Evolutionary conservation across 768 basidiomycete genomes (phyloP).

Genomic region (Dioszegia aurantiaca): DNA sequence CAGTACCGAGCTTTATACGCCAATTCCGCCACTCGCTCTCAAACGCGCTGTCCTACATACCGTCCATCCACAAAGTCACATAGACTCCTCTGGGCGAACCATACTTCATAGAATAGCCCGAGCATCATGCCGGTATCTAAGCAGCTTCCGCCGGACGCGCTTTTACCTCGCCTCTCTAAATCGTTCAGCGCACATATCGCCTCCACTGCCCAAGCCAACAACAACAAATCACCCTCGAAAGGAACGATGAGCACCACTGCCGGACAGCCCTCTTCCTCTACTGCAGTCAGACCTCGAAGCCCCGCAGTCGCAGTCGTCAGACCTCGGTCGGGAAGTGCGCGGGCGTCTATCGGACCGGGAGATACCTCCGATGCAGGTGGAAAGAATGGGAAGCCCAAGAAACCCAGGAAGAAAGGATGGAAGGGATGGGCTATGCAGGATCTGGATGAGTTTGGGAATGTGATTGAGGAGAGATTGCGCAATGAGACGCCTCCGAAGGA

Average conservation of each 20-base stretch:
- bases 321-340: neutral
- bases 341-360: neutral
- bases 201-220: no score
- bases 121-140: no score
- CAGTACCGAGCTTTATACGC: no score
- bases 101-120: no score
- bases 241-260: neutral
- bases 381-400: slow-evolving; percentile 8
- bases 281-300: neutral
- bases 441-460: slow-evolving; percentile 26
- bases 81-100: no score
- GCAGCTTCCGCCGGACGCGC: no score
- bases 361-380: slow-evolving; percentile 2
- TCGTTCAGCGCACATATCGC: no score
- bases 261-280: neutral
- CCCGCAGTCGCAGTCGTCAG: neutral
- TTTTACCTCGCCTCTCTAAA: no score
- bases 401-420: slow-evolving; percentile 26
- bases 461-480: slow-evolving; percentile 22
- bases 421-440: slow-evolving; percentile 27
- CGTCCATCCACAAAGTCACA: no score
- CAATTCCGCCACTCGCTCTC: no score
- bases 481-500: slow-evolving; percentile 11
- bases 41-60: no score
- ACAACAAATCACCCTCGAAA: neutral